Evolutionary conservation across 2,329 filamentous ascomycete species (phyloP).

Genomic region (Kalmusia sp.): DNA sequence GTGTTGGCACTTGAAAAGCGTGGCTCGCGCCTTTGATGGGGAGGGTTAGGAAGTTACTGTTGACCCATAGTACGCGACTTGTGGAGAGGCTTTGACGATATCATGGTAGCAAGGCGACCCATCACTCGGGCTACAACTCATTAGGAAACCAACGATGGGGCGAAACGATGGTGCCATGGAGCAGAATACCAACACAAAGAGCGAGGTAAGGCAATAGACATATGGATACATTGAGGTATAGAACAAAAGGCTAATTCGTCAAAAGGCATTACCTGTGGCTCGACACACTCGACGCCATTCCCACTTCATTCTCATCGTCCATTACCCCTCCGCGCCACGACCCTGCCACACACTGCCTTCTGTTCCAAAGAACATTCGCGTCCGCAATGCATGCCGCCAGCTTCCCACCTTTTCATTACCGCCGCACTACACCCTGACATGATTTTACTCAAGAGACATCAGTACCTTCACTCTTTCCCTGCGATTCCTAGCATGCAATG

Average conservation of each 20-base stretch:
- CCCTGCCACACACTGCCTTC: conserved; percentile 19
- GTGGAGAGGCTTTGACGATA: too few relatives aligned
- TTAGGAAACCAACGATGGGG: neutral
- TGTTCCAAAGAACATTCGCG: conserved; percentile 14
- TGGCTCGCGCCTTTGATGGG: neutral
- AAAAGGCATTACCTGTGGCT: conserved; percentile 8
- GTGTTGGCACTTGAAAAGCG: neutral
- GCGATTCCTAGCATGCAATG: conserved; percentile 38
- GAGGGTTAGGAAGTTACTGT: neutral
- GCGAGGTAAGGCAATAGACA: neutral
- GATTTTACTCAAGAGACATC: neutral
- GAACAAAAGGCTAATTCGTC: conserved; percentile 2
- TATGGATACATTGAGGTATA: neutral
- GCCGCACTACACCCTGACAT: neutral
- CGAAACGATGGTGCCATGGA: neutral
- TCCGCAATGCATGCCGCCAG: neutral
- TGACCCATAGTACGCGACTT: too few relatives aligned
- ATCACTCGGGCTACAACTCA: neutral
- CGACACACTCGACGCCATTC: conserved; percentile 7
- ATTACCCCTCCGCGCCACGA: conserved; percentile 11
- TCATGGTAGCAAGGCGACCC: neutral
- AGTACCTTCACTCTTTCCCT: neutral
- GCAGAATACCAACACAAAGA: neutral
- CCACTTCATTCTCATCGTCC: neutral
- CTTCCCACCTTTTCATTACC: neutral